phyloP scores from a whole-genome alignment of 257 asterid genomes.

The Mentha longifolia region DNA sequence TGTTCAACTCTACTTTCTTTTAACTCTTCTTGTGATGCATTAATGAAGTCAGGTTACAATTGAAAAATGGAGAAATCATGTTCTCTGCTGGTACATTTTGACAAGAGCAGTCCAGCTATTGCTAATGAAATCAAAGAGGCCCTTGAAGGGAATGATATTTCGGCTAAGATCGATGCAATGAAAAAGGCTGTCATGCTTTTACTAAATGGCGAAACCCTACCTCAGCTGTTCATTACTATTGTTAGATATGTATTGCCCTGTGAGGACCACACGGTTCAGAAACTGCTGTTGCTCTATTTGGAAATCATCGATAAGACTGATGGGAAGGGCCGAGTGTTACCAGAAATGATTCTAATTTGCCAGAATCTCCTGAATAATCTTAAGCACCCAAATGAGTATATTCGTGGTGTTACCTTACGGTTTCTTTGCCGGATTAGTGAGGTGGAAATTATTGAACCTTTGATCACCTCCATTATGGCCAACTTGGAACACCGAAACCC shows the following conservation, averaged over 20 bases:
- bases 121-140: slow-evolving; percentile 99
- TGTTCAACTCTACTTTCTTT: not conserved
- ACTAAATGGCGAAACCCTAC: slow-evolving; percentile 93
- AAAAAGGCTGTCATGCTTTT: slow-evolving; percentile 90
- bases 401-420: slow-evolving; percentile 91
- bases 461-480: slow-evolving; percentile 85
- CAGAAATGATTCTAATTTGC: slow-evolving; percentile 96
- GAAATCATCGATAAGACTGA: slow-evolving; percentile 95
- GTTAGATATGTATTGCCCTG: slow-evolving; percentile 91
- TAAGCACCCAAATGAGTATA: slow-evolving; percentile 91
- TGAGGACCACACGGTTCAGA: slow-evolving; percentile 93
- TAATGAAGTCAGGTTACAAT: slow-evolving; percentile 37
- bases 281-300: slow-evolving; percentile 76
- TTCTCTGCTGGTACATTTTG: slow-evolving; percentile 83
- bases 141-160: slow-evolving; percentile 77
- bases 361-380: slow-evolving; percentile 91
- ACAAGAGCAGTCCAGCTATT: slow-evolving; percentile 90
- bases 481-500: slow-evolving; percentile 97
- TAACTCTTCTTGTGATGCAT: not conserved
- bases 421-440: slow-evolving; percentile 89
- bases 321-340: slow-evolving; percentile 81
- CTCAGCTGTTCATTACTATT: slow-evolving; percentile 86
- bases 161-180: slow-evolving; percentile 88
- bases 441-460: slow-evolving; percentile 92
- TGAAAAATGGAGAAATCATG: slow-evolving; percentile 87